Base-by-base conservation (phyloP, 768 basidiomycete species). In the Gloeophyllum trabeum region DNA sequence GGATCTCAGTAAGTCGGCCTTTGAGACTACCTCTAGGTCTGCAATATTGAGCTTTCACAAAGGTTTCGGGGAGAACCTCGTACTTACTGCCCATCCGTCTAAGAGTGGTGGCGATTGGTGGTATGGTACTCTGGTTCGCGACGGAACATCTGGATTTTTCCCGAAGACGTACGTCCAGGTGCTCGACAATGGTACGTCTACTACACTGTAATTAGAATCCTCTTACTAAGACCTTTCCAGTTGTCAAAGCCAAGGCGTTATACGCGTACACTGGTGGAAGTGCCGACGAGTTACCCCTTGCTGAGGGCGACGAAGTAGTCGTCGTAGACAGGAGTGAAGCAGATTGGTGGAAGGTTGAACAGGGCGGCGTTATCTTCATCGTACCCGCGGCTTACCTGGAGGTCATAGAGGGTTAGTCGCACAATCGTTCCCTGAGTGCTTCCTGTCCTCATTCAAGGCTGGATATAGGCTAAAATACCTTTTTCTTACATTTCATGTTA, bases 281-380 rank as follows among this genome's bases (percentile, higher is more conserved):
- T 46, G 53, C 75, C 13, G 92, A 97, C 50, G 92, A 97, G 56
- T 67, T 93, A n/a, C 68, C 86, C 1, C 88, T 97, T 56, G 62
- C 62, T 5, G 90, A 90, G 61, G 91, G 87, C 45, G 87, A 94
- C 43, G 57, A 62, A 24, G 62, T 97, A 28, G 67, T 68, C 5
- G 78, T 99, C 48, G 72, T 97, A 44, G 96, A 99, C 55, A 74
- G 62, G 37, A 73, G 73, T 42, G 96, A 97, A 50, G 70, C 66
- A 41, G 86, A 88, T 52, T 98, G 96, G 96, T 98, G 89, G 89
- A 97, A 93, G 66, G 84, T 82, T 28, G 93, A 97, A 64, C 74
- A 75, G 54, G 78, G 73, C 38, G 94, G 94, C 18, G 61, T 80
- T 46, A 79, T 96, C 41, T 87, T 84, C 64, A 79, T 92, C 54